Base-by-base conservation (phyloP, 768 basidiomycete species). In the Tricholoma sp. region DNA sequence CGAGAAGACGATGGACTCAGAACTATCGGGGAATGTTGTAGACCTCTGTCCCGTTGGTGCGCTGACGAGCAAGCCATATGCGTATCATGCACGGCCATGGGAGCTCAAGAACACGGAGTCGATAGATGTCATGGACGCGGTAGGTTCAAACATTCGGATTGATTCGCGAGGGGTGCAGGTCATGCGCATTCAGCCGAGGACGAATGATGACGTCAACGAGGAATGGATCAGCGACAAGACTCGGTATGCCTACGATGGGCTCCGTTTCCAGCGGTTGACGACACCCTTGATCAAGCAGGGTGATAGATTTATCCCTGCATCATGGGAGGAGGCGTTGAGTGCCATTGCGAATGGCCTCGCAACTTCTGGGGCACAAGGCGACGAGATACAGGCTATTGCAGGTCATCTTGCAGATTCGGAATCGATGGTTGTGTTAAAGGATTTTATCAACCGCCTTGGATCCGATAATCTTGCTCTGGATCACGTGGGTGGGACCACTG, bases 181-280 rank as follows among this genome's bases (percentile, higher is more conserved):
- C 60, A 98, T 98, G 95, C 88, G 97, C 50, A 82, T 99, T 63
- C 94, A 97, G 67, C 97, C 97, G 1, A 83, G 90, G 66, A 91
- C 92, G 50, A 98, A 98, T 69, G 97, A 98, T 71, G 91, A 97
- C 62, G 87, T 99, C 61, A 99, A 99, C 71, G 97, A 99, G 76
- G 97, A 99, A 72, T 98, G 97, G 97, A 96, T 99, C 70, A 94
- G 83, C 71, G 97, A 99, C 80, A 99, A 99, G 81, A 94, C 96
- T 1, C 90, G 97, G 56, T 94, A 94, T 70, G 91, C 96, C 1
- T 90, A 94, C 70, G 97, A 99, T 65, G 97, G 97, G 9, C 81
- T 99, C 32, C 85, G 85, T 66, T 96, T 93, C 80, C 97, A 99
- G 71, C 89, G 96, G 18, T 76, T 99, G 64, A 98, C 95, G 3